phyloP scores from a whole-genome alignment of 768 basidiomycete species.

The Calocybe gangraenosa region DNA sequence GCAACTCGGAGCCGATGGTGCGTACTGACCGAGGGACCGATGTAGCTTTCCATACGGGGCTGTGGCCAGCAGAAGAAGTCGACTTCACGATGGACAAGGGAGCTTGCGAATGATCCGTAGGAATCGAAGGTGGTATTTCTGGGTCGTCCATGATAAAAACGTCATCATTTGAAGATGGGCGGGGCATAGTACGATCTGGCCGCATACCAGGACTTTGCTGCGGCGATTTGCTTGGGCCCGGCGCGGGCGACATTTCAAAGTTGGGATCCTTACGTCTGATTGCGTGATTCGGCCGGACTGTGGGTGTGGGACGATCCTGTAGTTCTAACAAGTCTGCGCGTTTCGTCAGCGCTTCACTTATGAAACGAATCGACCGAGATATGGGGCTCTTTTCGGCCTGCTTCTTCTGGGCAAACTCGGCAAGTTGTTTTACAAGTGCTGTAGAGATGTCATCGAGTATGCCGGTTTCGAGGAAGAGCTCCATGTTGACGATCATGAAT shows the following conservation, averaged over 20 bases:
- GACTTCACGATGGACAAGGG: constrained; percentile 1
- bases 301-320: constrained; percentile 63
- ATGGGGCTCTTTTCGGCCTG: constrained; percentile 69
- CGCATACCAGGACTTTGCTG: constrained; percentile 15
- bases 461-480: constrained; percentile 76
- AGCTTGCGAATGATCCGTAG: constrained; percentile 14
- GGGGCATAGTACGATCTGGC: constrained; percentile 20
- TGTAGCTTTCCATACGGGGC: constrained; percentile 44
- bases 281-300: constrained; percentile 31
- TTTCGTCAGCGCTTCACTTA: constrained; percentile 51
- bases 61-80: neutral
- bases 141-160: constrained; percentile 84
- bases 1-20: neutral
- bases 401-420: constrained; percentile 46
- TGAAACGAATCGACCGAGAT: constrained; percentile 51
- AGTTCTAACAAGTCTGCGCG: constrained; percentile 67
- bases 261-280: constrained; percentile 15
- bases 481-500: constrained; percentile 82
- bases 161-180: constrained; percentile 50
- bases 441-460: constrained; percentile 75
- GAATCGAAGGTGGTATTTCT: constrained; percentile 31
- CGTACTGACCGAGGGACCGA: constrained; percentile 47
- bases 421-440: constrained; percentile 64
- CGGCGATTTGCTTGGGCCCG: constrained; percentile 22
- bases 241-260: constrained; percentile 12